Evolutionary conservation across 495 filamentous ascomycete genomes (phyloP), one percentile per base, ranked within the genome.

Genomic region (Pyronema domesticum): DNA sequence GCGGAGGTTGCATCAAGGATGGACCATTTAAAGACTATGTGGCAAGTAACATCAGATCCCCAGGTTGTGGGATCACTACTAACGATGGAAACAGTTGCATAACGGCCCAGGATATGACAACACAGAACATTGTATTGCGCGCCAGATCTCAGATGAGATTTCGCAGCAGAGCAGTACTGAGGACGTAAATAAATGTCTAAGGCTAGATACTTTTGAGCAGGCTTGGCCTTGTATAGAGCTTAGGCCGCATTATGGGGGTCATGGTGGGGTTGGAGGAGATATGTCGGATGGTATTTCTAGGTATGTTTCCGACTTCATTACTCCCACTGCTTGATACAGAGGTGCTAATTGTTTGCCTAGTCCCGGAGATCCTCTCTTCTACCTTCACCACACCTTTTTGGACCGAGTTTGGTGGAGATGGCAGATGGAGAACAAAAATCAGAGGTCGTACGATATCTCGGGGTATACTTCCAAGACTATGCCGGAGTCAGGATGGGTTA

Each of bases 381-480:
- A 70, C 53, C 60, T 76, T 17, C 74, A 77, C 56, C 73, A 76
- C 57, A 65, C 63, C 0, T 72, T 70, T 61, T 59, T 77, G 3
- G 74, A 76, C 58, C 68, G 70, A 3, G 10, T 76, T 14, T 77
- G 73, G 73, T 66, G 67, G 62, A 50, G 62, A 5, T 77, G 74
- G 74, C 73, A 76, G 57, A 58, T 65, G 42, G 47, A 52, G 9
- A 58, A 68, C 55, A 55, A 60, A 1, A 3, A 17, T 1, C 14
- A 42, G 1, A 37, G 64, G 14, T 1, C 61, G 1, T 3, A 6
- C 0, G 59, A 65, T 18, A 59, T 68, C 33, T 14, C 59, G 1
- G 65, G 65, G 15, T 55, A 50, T 11, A 67, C 60, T 23, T 55
- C 58, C 1, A 46, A 47, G 3, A 13, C 18, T 0, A 35, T 49